phyloP scores from a whole-genome alignment of 352 stramenopile genomes.

The Phytophthora sp. region DNA sequence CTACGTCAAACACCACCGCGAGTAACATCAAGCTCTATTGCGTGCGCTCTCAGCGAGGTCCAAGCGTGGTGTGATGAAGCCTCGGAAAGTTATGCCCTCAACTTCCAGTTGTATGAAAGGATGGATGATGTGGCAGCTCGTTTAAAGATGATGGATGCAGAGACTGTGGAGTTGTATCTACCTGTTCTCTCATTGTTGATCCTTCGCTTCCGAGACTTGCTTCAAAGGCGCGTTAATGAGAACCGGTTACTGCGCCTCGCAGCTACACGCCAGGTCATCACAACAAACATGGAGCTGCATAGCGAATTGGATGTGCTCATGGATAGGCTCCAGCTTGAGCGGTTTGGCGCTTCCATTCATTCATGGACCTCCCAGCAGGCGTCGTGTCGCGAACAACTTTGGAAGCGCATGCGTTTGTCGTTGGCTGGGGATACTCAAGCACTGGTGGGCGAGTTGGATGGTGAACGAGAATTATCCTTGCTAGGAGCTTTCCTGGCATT shows the following conservation, averaged over 20 bases:
- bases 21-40: slow-evolving; percentile 24
- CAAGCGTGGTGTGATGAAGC: slow-evolving; percentile 36
- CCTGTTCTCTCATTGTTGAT: slow-evolving; percentile 16
- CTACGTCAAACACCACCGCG: slow-evolving; percentile 10
- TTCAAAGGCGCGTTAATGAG: slow-evolving; percentile 35
- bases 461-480: slow-evolving; percentile 19
- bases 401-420: slow-evolving; percentile 26
- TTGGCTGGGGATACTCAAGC: slow-evolving; percentile 24
- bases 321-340: slow-evolving; percentile 16
- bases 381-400: slow-evolving; percentile 26
- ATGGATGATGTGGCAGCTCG: slow-evolving; percentile 29
- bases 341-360: slow-evolving; percentile 31
- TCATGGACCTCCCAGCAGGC: slow-evolving; percentile 20
- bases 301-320: slow-evolving; percentile 27
- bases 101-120: slow-evolving; percentile 34
- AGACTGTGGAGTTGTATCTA: slow-evolving; percentile 1
- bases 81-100: slow-evolving; percentile 28
- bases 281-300: slow-evolving; percentile 20
- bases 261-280: slow-evolving; percentile 29
- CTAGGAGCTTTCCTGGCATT: slow-evolving; percentile 21
- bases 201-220: slow-evolving; percentile 28
- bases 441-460: slow-evolving; percentile 16
- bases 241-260: slow-evolving; percentile 25
- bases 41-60: slow-evolving; percentile 25
- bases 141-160: slow-evolving; percentile 14